Percentiles rank a stretch among this genome's conserved stretches.
Evolutionary conservation across 768 basidiomycete species (phyloP).

Genomic region (Gloeopeniophorella convolvens): DNA sequence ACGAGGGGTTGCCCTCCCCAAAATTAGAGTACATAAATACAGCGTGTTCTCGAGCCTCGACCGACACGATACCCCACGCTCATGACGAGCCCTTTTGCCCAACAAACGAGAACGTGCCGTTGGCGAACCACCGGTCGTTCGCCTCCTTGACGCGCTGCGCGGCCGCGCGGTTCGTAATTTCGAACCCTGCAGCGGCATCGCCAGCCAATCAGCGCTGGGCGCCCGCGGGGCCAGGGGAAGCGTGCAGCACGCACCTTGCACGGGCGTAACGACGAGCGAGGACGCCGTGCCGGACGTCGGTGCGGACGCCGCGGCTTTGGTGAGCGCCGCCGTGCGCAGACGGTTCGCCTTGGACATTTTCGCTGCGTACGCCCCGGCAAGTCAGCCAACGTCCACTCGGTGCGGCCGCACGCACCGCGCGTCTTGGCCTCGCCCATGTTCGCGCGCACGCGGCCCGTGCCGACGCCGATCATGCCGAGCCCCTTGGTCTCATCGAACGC

Average conservation of each 20-base stretch:
- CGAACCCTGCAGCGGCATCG: constrained; percentile 57
- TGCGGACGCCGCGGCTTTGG: constrained; percentile 58
- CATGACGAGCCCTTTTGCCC: constrained; percentile 43
- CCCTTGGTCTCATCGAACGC: constrained; percentile 98
- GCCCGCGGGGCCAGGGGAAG: neutral
- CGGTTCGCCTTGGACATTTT: constrained; percentile 96
- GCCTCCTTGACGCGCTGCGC: constrained; percentile 90
- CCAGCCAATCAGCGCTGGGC: neutral
- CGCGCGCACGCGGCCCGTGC: constrained; percentile 85
- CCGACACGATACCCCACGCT: neutral
- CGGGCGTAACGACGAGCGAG: constrained; percentile 89
- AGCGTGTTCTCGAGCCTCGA: too few species aligned
- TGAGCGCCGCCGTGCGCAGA: constrained; percentile 78
- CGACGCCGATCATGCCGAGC: constrained; percentile 89
- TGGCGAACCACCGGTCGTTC: constrained; percentile 94
- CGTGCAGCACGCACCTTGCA: constrained; percentile 61
- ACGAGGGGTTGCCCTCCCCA: neutral
- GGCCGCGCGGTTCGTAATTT: constrained; percentile 88
- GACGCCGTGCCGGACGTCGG: constrained; percentile 79
- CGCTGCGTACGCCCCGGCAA: constrained; percentile 41
- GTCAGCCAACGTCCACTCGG: constrained; percentile 1
- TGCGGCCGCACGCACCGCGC: constrained; percentile 53
- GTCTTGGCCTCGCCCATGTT: constrained; percentile 84
- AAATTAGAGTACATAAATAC: neutral
- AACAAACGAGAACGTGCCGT: constrained; percentile 75